These are phyloP conservation scores for Kluyveromyces siamensis DNA, from an alignment of 805 yeast genomes.

Conservation along the genomic window DNA sequence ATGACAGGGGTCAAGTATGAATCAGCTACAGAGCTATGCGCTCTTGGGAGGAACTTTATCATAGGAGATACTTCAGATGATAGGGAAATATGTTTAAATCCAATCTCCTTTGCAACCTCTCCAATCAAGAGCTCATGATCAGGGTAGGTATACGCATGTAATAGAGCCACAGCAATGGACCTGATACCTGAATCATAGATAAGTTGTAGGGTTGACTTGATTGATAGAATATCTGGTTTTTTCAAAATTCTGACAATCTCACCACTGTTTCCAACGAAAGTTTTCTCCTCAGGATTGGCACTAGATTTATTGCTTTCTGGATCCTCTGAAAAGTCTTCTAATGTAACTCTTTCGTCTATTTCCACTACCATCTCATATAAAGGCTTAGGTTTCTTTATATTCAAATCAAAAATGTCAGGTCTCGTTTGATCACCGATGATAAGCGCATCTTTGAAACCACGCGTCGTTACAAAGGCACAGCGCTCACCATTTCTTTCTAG, in stretches of 20 bases:
- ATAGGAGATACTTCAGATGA: conserved; percentile 67
- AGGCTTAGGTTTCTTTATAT: conserved; percentile 61
- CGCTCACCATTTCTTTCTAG: conserved; percentile 87
- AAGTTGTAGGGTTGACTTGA: conserved; percentile 34
- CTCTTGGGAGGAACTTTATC: conserved; percentile 68
- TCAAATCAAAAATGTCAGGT: conserved; percentile 80
- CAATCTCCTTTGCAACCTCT: conserved; percentile 49
- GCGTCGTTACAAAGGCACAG: conserved; percentile 78
- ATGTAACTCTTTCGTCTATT: conserved; percentile 82
- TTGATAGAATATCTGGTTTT: conserved; percentile 37
- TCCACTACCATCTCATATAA: conserved; percentile 73
- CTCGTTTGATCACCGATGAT: conserved; percentile 86
- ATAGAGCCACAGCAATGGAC: conserved; percentile 61
- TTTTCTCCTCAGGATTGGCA: conserved; percentile 21
- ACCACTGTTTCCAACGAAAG: conserved; percentile 54
- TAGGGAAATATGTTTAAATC: conserved; percentile 60
- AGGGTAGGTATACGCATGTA: conserved; percentile 68
- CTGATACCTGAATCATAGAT: conserved; percentile 50
- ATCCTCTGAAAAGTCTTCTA: conserved; percentile 74
- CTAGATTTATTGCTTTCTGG: conserved; percentile 31
- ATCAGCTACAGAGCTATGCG: conserved; percentile 72
- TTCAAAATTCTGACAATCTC: conserved; percentile 54
- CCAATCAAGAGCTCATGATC: conserved; percentile 58
- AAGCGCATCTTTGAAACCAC: conserved; percentile 78
- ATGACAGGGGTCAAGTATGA: conserved; percentile 79